Conservation (phyloP, 2,329 filamentous ascomycete genomes). For the Chalara sp. region DNA sequence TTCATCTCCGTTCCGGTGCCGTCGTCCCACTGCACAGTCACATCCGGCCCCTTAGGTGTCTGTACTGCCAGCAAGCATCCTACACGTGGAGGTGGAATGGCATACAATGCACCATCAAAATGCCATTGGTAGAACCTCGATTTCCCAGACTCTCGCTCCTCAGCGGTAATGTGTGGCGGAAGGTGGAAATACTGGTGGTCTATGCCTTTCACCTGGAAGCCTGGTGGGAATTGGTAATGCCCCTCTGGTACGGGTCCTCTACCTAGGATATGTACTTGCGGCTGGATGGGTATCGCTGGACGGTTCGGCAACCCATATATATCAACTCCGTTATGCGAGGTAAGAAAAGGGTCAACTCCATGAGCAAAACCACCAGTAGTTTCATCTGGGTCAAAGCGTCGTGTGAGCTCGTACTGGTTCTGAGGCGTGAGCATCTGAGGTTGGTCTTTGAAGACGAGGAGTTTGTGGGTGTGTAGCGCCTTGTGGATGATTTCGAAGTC, state of each 20-base stretch:
- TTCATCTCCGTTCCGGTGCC: conserved; percentile 28
- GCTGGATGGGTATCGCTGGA: conserved; percentile 28
- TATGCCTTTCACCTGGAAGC: conserved; percentile 32
- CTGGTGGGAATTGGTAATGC: conserved; percentile 31
- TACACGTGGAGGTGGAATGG: conserved; percentile 29
- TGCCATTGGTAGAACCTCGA: conserved; percentile 32
- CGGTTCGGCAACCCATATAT: conserved; percentile 29
- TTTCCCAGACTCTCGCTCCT: conserved; percentile 28
- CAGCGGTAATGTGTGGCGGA: conserved; percentile 30
- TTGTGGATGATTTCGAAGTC: conserved; percentile 28
- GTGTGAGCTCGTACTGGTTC: conserved; percentile 30
- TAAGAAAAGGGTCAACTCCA: conserved; percentile 29
- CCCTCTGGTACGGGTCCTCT: conserved; percentile 27
- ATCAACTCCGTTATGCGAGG: conserved; percentile 27
- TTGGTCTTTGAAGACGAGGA: conserved; percentile 33
- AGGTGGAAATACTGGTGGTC: conserved; percentile 31
- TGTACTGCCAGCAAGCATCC: conserved; percentile 30
- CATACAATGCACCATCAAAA: conserved; percentile 29
- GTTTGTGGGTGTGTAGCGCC: conserved; percentile 29
- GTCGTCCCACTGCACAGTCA: conserved; percentile 27
- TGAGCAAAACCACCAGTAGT: conserved; percentile 32
- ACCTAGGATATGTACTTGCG: conserved; percentile 32
- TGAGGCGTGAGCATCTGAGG: conserved; percentile 28
- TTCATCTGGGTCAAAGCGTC: conserved; percentile 27
- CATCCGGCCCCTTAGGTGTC: conserved; percentile 26